Conservation (phyloP, 768 basidiomycete genomes). For the Chlorophyllum brunneum region DNA sequence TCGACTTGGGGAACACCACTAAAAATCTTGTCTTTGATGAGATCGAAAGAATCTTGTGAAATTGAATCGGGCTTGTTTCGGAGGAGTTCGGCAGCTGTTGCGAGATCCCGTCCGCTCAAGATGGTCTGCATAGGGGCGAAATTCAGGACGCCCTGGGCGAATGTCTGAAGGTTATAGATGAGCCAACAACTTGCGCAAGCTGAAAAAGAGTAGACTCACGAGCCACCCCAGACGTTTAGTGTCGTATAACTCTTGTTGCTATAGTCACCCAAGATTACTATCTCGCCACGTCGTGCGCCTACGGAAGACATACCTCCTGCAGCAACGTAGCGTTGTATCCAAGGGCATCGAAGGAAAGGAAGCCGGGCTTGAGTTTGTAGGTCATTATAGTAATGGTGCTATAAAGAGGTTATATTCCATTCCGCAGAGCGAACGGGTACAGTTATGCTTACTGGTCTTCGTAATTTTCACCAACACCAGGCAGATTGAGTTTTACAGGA, state of each 20-base stretch:
- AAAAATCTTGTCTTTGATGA: constrained; percentile 25
- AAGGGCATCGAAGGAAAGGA: constrained; percentile 28
- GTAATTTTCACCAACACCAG: constrained; percentile 60
- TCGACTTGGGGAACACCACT: constrained; percentile 26
- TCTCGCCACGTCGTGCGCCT: background rate
- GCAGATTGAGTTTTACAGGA: constrained; percentile 40
- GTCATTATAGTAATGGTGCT: constrained; percentile 27
- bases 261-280: background rate
- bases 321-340: constrained; percentile 23
- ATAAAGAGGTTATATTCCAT: background rate
- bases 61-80: constrained; percentile 24
- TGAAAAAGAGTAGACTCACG: constrained; percentile 17
- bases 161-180: constrained; percentile 19
- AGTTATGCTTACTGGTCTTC: constrained; percentile 42
- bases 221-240: constrained; percentile 24
- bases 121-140: constrained; percentile 25
- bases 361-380: constrained; percentile 26
- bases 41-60: constrained; percentile 22
- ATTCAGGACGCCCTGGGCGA: constrained; percentile 25
- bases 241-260: constrained; percentile 27
- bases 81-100: constrained; percentile 20
- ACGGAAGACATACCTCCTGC: constrained; percentile 20
- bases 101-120: constrained; percentile 21
- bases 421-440: background rate
- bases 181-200: background rate